A percentile compares a stretch with the other conserved stretches of the same genome.
Evolutionary conservation across 768 basidiomycete species (phyloP).

Genomic region (Ramaria rubella): DNA sequence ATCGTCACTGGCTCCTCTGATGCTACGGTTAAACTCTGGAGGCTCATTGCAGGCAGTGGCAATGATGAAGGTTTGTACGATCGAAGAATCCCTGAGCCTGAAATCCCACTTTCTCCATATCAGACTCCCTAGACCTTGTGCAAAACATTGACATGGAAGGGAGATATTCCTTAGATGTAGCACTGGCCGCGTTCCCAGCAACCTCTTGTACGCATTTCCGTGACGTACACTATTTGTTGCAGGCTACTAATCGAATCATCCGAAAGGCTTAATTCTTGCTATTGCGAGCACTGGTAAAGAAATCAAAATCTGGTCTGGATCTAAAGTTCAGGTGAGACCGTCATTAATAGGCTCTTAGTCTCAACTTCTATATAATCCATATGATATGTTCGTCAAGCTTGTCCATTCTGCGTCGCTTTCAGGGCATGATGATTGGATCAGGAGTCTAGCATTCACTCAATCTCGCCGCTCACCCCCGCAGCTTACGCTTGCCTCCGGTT

Average conservation of each 20-base stretch:
- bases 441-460: slow-evolving; percentile 61
- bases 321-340: slow-evolving; percentile 45
- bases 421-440: slow-evolving; percentile 97
- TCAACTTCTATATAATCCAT: background rate
- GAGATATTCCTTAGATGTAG: slow-evolving; percentile 69
- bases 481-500: slow-evolving; percentile 83
- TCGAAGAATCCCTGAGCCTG: slow-evolving; percentile 19
- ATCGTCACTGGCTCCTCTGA: slow-evolving; percentile 83
- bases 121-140: slow-evolving; percentile 22
- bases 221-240: background rate
- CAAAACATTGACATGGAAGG: slow-evolving; percentile 62
- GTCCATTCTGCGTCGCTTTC: slow-evolving; percentile 50
- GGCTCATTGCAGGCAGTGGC: slow-evolving; percentile 27
- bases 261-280: slow-evolving; percentile 56
- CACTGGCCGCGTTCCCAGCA: slow-evolving; percentile 55
- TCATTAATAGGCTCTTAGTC: background rate
- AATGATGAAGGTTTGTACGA: slow-evolving; percentile 23
- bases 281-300: slow-evolving; percentile 75
- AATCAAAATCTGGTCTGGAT: slow-evolving; percentile 71
- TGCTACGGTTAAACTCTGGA: slow-evolving; percentile 71
- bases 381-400: slow-evolving; percentile 36
- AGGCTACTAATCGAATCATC: background rate
- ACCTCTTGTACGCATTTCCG: slow-evolving; percentile 47
- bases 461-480: slow-evolving; percentile 34
- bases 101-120: background rate